These are phyloP conservation scores for Ilyonectria destructans DNA, from an alignment of 2,329 filamentous ascomycete genomes.

Conservation along the genomic window DNA sequence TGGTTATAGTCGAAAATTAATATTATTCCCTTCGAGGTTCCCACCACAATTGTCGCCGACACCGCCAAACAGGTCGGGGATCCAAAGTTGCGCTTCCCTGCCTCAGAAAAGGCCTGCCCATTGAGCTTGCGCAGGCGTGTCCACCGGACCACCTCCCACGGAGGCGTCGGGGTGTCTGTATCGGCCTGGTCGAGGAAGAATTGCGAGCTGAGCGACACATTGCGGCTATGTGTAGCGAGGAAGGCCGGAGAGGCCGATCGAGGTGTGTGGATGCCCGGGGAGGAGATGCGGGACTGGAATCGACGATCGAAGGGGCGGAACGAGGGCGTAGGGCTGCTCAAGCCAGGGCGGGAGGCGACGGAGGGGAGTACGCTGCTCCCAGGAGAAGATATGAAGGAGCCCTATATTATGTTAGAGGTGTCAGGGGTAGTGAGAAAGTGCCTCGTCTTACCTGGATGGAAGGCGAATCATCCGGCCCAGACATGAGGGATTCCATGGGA, in stretches of 20 bases:
- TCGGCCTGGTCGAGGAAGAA: conserved; percentile 75
- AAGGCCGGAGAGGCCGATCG: conserved; percentile 86
- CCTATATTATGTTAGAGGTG: conserved; percentile 62
- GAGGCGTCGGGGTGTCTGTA: conserved; percentile 80
- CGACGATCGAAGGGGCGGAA: conserved; percentile 95
- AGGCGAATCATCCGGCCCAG: conserved; percentile 86
- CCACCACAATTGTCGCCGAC: conserved; percentile 89
- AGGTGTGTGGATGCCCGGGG: conserved; percentile 70
- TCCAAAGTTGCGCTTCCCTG: conserved; percentile 93
- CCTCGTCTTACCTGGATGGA: conserved; percentile 80
- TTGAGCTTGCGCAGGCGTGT: conserved; percentile 93
- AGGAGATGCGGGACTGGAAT: conserved; percentile 88
- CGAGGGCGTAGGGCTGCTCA: conserved; percentile 82
- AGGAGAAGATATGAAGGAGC: conserved; percentile 76
- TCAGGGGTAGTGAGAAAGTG: not conserved
- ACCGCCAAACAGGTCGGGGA: conserved; percentile 91
- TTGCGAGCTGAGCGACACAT: conserved; percentile 84
- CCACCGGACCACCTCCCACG: conserved; percentile 98
- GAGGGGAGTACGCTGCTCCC: conserved; percentile 82
- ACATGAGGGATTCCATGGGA: conserved; percentile 78
- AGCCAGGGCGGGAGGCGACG: conserved; percentile 76
- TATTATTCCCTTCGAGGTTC: conserved; percentile 94
- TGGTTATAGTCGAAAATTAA: conserved; percentile 98
- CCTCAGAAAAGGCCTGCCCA: conserved; percentile 91
- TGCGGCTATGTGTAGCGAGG: conserved; percentile 82